These are phyloP conservation scores for Solanum tarijense DNA, from an alignment of 257 asterid species.

Conservation along the genomic window DNA sequence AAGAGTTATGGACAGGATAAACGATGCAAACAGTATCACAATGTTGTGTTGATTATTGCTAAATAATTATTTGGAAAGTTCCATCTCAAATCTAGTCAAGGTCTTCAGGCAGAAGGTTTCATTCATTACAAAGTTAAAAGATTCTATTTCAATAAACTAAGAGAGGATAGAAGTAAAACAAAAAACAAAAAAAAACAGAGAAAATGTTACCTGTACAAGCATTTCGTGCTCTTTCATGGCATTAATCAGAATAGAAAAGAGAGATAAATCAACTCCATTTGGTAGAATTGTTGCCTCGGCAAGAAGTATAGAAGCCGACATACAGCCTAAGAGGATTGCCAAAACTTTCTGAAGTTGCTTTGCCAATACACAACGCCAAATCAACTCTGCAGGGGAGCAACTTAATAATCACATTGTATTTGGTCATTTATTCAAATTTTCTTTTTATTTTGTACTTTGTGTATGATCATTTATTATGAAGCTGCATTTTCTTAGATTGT, in stretches of 20 bases:
- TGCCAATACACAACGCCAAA: slow-evolving; percentile 60
- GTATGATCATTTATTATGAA: background rate
- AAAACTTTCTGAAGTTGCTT: slow-evolving; percentile 49
- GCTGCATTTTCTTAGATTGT: background rate
- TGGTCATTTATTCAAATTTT: background rate
- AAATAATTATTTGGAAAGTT: background rate
- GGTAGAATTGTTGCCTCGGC: slow-evolving; percentile 83
- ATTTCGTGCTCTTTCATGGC: slow-evolving; percentile 32
- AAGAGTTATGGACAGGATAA: background rate
- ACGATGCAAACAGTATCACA: background rate
- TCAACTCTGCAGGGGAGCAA: slow-evolving; percentile 31
- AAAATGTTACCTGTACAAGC: slow-evolving; percentile 52
- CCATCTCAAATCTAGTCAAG: background rate
- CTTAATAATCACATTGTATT: background rate
- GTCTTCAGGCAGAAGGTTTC: background rate
- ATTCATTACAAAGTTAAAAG: background rate
- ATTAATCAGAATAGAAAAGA: slow-evolving; percentile 59
- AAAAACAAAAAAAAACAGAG: background rate
- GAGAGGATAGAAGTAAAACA: background rate
- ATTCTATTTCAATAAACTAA: background rate
- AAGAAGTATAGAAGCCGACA: slow-evolving; percentile 63
- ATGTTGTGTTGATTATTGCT: background rate
- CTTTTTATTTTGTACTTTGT: background rate
- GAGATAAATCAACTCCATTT: slow-evolving; percentile 58
- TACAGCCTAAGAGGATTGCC: slow-evolving; percentile 59